Conservation (phyloP, 495 filamentous ascomycete species). For the Penicillium flavigenum region DNA sequence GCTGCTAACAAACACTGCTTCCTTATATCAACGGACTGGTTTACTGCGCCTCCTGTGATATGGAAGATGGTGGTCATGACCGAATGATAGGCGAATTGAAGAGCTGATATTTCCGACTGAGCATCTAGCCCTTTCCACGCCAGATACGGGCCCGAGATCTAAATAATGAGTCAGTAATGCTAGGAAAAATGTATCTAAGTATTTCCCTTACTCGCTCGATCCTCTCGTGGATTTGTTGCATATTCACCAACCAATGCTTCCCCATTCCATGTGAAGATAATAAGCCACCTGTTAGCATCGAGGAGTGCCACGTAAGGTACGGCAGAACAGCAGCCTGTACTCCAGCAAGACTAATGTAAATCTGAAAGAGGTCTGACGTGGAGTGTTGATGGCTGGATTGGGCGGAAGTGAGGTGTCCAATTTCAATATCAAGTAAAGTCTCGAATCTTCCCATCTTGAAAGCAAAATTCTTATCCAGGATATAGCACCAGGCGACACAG, state of each 20-base stretch:
- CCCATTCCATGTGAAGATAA: neutral
- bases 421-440: neutral
- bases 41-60: neutral
- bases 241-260: neutral
- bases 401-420: neutral
- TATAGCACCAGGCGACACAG: neutral
- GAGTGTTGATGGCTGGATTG: neutral
- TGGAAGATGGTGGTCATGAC: neutral
- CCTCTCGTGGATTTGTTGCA: constrained; percentile 8
- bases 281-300: neutral
- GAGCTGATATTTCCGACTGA: neutral
- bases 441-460: neutral
- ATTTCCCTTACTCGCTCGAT: neutral
- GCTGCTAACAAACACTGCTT: neutral
- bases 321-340: neutral
- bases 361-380: neutral
- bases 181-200: too few species aligned
- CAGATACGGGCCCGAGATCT: neutral
- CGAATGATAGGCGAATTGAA: neutral
- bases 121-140: neutral
- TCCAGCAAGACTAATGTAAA: neutral
- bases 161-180: neutral
- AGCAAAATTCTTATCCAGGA: neutral
- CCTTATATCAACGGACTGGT: neutral
- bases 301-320: neutral